These are phyloP conservation scores for Polygonum maritimum DNA, from an alignment of 148 eudicot genomes.

Conservation along the genomic window DNA sequence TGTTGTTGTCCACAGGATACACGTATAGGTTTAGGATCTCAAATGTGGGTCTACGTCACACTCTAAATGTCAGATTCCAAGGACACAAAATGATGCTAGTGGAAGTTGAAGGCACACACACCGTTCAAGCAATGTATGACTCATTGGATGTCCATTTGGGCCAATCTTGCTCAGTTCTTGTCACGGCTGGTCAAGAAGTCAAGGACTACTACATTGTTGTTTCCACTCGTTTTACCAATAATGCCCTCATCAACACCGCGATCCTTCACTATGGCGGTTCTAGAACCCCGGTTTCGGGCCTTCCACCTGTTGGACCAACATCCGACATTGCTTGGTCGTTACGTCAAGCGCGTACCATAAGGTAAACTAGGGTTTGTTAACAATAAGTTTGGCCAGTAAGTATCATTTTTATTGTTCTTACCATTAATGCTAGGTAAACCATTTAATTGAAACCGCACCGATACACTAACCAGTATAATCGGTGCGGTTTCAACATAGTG, in stretches of 20 bases:
- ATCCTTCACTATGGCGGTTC: constrained; percentile 61
- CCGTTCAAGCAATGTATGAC: constrained; percentile 40
- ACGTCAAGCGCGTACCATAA: constrained; percentile 48
- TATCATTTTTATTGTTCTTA: too few species aligned
- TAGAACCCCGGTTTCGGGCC: constrained; percentile 35
- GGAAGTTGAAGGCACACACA: constrained; percentile 87
- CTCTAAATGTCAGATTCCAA: constrained; percentile 64
- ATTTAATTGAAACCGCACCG: too few species aligned
- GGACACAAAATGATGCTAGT: constrained; percentile 69
- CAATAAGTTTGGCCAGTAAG: too few species aligned
- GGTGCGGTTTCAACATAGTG: too few species aligned
- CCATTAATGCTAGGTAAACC: too few species aligned
- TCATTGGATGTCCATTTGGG: constrained; percentile 78
- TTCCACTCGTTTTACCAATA: constrained; percentile 44
- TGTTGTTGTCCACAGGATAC: constrained; percentile 34
- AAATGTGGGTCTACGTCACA: constrained; percentile 58
- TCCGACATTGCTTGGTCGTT: constrained; percentile 41
- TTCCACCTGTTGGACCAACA: constrained; percentile 50
- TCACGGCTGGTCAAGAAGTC: constrained; percentile 51
- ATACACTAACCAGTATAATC: too few species aligned
- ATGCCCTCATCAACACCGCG: constrained; percentile 38
- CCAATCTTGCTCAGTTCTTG: constrained; percentile 70
- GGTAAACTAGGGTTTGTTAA: constrained; percentile 22
- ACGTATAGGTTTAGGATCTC: constrained; percentile 81
- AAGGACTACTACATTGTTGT: constrained; percentile 63